phyloP scores from a whole-genome alignment of 2,329 filamentous ascomycete species.

The Epichloe scottii region DNA sequence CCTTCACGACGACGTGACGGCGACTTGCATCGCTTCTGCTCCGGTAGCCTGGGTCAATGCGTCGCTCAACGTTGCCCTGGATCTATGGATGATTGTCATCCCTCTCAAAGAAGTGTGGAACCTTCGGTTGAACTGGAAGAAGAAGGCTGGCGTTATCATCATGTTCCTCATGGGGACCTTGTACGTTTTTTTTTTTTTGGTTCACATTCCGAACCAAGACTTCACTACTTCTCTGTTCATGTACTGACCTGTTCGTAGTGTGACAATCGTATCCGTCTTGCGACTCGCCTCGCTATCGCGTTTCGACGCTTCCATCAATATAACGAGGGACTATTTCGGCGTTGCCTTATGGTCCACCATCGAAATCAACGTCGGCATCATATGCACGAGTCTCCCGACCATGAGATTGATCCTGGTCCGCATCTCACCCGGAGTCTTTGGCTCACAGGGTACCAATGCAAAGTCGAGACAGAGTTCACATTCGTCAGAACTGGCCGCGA shows the following conservation, averaged over 20 bases:
- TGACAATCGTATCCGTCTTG: slow-evolving; percentile 18
- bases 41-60: slow-evolving; percentile 35
- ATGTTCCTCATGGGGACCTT: slow-evolving; percentile 34
- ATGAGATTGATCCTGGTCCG: slow-evolving; percentile 12
- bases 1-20: slow-evolving; percentile 26
- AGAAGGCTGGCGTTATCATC: slow-evolving; percentile 29
- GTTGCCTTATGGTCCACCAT: slow-evolving; percentile 17
- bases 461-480: not conserved
- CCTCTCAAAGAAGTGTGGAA: slow-evolving; percentile 28
- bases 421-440: slow-evolving; percentile 1
- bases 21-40: slow-evolving; percentile 34
- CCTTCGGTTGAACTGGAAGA: slow-evolving; percentile 28
- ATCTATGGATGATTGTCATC: slow-evolving; percentile 35
- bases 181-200: slow-evolving; percentile 11
- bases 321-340: slow-evolving; percentile 14
- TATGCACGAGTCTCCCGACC: slow-evolving; percentile 19
- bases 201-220: not conserved
- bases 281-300: slow-evolving; percentile 15
- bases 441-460: not conserved
- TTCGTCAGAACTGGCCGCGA: not conserved
- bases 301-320: slow-evolving; percentile 14
- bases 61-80: slow-evolving; percentile 33
- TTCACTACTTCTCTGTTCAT: not conserved
- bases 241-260: slow-evolving; percentile 6
- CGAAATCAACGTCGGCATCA: slow-evolving; percentile 19